Percentiles rank a stretch among this genome's conserved stretches.
These are phyloP conservation scores for Oryza australiensis DNA, from an alignment of 176 grass and related monocot species.

Conservation along the genomic window DNA sequence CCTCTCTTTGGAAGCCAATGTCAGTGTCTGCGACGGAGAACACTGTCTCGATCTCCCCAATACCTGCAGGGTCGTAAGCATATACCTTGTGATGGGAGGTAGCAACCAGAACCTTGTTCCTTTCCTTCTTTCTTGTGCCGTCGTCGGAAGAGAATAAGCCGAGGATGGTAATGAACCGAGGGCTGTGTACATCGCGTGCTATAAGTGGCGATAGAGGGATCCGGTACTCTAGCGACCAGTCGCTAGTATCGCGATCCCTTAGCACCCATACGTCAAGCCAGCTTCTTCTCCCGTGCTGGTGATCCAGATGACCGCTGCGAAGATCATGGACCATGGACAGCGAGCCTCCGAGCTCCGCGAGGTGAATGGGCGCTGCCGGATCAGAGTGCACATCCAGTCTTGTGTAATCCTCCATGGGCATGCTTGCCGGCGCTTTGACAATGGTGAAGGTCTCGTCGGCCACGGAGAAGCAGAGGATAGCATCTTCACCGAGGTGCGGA, in stretches of 20 bases:
- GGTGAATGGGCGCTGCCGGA: background rate
- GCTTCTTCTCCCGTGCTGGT: background rate
- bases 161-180: conserved; percentile 36
- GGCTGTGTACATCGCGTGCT: background rate
- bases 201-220: background rate
- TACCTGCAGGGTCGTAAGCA: no score
- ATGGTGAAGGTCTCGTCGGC: background rate
- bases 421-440: background rate
- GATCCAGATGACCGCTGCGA: background rate
- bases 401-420: background rate
- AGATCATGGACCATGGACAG: conserved; percentile 28
- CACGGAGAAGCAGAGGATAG: conserved; percentile 5
- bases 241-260: background rate
- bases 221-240: conserved; percentile 12
- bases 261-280: conserved; percentile 19
- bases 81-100: conserved; percentile 4
- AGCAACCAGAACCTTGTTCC: background rate
- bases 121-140: no score
- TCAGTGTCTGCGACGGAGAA: background rate
- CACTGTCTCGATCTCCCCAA: background rate
- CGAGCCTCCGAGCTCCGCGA: conserved; percentile 7
- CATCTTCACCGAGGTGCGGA: no score
- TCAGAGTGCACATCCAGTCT: background rate
- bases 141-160: background rate
- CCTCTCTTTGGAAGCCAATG: background rate